Evolutionary conservation across 106 monocot species (phyloP), one percentile per base, ranked within the genome.

Genomic region (Iris macrosiphon): DNA sequence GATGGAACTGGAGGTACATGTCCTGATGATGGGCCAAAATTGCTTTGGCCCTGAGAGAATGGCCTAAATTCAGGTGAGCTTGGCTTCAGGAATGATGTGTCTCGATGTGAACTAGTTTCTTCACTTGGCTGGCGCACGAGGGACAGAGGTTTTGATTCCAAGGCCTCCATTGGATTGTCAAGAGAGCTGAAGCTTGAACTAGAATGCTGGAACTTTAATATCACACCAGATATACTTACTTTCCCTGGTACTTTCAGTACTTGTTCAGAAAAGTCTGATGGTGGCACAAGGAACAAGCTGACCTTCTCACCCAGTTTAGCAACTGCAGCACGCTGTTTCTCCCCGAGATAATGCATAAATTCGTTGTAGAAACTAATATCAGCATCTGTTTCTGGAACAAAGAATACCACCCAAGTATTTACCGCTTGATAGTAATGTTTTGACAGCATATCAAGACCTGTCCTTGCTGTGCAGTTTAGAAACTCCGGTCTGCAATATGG

Each of bases 401-500:
- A 96, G 66, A 96, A 96, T 17, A 96, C 96, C 40, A 96, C 90
- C 96, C 96, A 90, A 22, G 72, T 74, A 31, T 58, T 45, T 0
- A 71, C 68, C 38, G 96, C 96, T 68, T 96, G 96, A 63, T 96
- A 87, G 65, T 90, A 96, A 71, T 96, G 96, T 60, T 75, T 82
- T 0, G 85, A 59, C 42, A 96, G 85, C 96, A 96, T 96, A 62
- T 96, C 96, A 73, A 96, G 79, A 26, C 79, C 84, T 33, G 96
- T 96, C 50, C 90, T 90, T 27, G 96, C 90, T 32, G 90, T 86
- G 64, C 96, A 96, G 57, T 96, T 72, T 31, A 96, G 35, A 60
- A 72, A 68, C 33, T 87, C 86, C 5, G 96, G 96, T 52, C 96
- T 96, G 83, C 53, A 72, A 75, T 44, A 55, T 13, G 9, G 45